Conservation (phyloP, 2,329 filamentous ascomycete genomes). For the Apiospora saccharicola region DNA sequence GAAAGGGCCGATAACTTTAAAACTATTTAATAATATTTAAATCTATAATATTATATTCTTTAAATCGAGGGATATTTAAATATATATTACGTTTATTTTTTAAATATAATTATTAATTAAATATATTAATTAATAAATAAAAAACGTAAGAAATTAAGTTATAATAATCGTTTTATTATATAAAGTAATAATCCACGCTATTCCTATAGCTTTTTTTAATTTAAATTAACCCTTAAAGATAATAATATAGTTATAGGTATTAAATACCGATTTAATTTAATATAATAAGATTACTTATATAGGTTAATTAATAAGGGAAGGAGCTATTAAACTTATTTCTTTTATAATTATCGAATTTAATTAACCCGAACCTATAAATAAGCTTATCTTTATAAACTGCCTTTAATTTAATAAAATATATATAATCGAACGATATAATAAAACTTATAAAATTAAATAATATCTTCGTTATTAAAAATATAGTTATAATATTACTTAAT, state of each 20-base stretch:
- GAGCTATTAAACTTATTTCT: too few species aligned
- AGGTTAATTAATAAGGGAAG: too few species aligned
- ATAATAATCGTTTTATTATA: too few species aligned
- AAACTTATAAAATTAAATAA: neutral
- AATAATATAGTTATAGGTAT: neutral
- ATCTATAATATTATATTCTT: too few species aligned
- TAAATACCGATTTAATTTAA: neutral
- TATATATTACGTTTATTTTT: too few species aligned
- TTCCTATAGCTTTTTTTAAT: neutral
- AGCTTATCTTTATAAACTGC: neutral
- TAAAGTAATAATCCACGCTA: too few species aligned
- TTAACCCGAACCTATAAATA: neutral
- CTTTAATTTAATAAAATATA: neutral
- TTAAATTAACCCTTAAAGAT: neutral
- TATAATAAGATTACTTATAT: neutral
- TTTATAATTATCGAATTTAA: neutral
- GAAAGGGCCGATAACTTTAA: too few species aligned
- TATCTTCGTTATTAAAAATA: neutral
- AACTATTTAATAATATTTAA: too few species aligned
- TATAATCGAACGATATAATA: neutral
- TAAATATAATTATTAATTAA: too few species aligned
- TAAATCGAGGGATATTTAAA: too few species aligned
- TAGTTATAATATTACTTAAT: slow-evolving; percentile 15
- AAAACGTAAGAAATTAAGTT: too few species aligned
- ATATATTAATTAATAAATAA: too few species aligned